A percentile compares a stretch with the other conserved stretches of the same genome.
Conservation (phyloP, 768 basidiomycete genomes). For the Russula olivacea region DNA sequence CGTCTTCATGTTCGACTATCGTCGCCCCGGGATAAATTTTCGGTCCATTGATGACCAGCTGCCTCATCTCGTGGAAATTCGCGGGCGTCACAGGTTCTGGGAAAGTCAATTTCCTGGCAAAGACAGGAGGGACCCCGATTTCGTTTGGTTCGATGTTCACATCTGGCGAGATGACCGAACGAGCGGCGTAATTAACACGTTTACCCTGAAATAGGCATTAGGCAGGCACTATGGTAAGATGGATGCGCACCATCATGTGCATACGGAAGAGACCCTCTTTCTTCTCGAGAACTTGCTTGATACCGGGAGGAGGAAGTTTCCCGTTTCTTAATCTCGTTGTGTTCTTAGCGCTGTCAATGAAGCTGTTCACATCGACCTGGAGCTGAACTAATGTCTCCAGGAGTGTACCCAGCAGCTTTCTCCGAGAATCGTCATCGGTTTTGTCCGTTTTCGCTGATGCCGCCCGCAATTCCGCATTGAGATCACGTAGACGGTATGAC, state of each 20-base stretch:
- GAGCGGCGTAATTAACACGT: conserved; percentile 98
- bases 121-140: conserved; percentile 96
- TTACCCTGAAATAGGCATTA: conserved; percentile 61
- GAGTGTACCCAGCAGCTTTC: conserved; percentile 57
- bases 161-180: conserved; percentile 99
- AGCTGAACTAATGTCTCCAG: conserved; percentile 83
- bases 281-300: conserved; percentile 97
- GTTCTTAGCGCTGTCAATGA: conserved; percentile 96
- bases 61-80: conserved; percentile 84
- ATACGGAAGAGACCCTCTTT: conserved; percentile 98
- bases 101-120: conserved; percentile 93
- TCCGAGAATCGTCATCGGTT: conserved; percentile 46
- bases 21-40: conserved; percentile 87
- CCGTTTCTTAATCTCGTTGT: conserved; percentile 80
- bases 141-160: conserved; percentile 99
- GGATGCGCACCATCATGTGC: conserved; percentile 87
- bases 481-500: conserved; percentile 71
- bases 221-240: conserved; percentile 7
- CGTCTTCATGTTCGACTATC: conserved; percentile 94
- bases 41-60: conserved; percentile 87
- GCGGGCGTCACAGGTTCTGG: conserved; percentile 93
- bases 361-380: conserved; percentile 92
- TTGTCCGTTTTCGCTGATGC: conserved; percentile 52
- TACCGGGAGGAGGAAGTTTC: conserved; percentile 83
- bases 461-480: conserved; percentile 58